phyloP scores from a whole-genome alignment of 1,139 yeast genomes.

The Pichia sp. region DNA sequence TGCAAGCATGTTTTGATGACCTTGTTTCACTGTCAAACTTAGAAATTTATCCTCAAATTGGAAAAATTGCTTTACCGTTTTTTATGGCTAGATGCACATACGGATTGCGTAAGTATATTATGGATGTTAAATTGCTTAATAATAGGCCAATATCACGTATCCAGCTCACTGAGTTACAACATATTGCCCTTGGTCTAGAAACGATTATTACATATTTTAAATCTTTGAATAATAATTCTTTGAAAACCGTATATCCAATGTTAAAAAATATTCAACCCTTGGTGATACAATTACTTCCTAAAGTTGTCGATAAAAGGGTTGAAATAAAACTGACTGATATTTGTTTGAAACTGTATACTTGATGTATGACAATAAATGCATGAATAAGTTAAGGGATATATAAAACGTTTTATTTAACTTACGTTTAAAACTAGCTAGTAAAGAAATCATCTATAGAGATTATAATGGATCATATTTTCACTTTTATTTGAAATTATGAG shows the following conservation, averaged over 20 bases:
- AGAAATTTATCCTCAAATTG: conserved; percentile 21
- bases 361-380: neutral
- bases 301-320: neutral
- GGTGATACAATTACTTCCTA: conserved; percentile 2
- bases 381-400: neutral
- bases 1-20: conserved; percentile 45
- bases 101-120: conserved; percentile 45
- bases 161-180: conserved; percentile 42
- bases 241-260: neutral
- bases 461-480: no score
- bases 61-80: conserved; percentile 33
- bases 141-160: conserved; percentile 48
- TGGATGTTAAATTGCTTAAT: conserved; percentile 47
- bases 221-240: neutral
- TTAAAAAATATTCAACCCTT: neutral
- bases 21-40: conserved; percentile 34
- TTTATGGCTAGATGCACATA: conserved; percentile 45
- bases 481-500: conserved; percentile 1
- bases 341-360: conserved; percentile 1
- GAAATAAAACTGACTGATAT: neutral
- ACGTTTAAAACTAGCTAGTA: neutral
- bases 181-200: conserved; percentile 30
- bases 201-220: neutral
- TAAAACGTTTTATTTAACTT: neutral
- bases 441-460: neutral